phyloP scores from a whole-genome alignment of 805 yeast genomes.

The Candida silvatica region DNA sequence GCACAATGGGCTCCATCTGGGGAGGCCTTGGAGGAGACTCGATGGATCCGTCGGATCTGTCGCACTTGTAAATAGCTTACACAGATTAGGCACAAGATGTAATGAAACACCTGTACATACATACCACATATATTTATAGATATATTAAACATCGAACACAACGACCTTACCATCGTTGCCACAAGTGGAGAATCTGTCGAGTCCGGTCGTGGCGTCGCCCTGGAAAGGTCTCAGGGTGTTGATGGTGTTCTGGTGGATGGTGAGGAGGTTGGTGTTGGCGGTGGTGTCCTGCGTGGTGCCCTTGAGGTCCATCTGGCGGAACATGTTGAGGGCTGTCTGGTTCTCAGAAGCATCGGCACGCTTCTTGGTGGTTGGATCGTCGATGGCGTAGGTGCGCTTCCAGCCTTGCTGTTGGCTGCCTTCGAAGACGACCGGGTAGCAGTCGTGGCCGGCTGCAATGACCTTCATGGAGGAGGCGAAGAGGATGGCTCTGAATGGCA shows the following conservation, averaged over 20 bases:
- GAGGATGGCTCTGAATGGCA: slow-evolving; percentile 74
- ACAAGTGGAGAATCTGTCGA: slow-evolving; percentile 56
- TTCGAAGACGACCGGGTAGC: slow-evolving; percentile 79
- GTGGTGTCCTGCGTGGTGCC: slow-evolving; percentile 52
- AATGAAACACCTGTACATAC: neutral
- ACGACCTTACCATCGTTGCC: slow-evolving; percentile 93
- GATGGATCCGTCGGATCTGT: neutral
- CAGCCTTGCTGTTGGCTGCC: slow-evolving; percentile 60
- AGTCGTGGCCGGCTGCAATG: slow-evolving; percentile 86
- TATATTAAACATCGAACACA: slow-evolving; percentile 44
- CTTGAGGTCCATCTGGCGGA: slow-evolving; percentile 90
- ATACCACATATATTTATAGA: neutral
- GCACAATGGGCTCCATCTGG: too few relatives aligned
- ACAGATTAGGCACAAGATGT: neutral
- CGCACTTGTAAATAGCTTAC: neutral
- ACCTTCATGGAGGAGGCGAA: slow-evolving; percentile 62
- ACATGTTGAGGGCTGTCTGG: slow-evolving; percentile 83
- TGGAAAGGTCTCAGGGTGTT: slow-evolving; percentile 50
- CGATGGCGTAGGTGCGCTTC: slow-evolving; percentile 51
- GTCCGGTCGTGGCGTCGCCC: slow-evolving; percentile 31
- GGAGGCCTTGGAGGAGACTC: neutral
- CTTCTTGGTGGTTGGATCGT: slow-evolving; percentile 39
- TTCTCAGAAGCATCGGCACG: slow-evolving; percentile 49
- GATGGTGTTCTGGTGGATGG: slow-evolving; percentile 89
- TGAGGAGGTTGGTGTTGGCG: slow-evolving; percentile 43